Base-by-base conservation (phyloP, 225 moss, liverwort and hornwort genomes). In the Bryoerythrophyllum caledonicum region DNA sequence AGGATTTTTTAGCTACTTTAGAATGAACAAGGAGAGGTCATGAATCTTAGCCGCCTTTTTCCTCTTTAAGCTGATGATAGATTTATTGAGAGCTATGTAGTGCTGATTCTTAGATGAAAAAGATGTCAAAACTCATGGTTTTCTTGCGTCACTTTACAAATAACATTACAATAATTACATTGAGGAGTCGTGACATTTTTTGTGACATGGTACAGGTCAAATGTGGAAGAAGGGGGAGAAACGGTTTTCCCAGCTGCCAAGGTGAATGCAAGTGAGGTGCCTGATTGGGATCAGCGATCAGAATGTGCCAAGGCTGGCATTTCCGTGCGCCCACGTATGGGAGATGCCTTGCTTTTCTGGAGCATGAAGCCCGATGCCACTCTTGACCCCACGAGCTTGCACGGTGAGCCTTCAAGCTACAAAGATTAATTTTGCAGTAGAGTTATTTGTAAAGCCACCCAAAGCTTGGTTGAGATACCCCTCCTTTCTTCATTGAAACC, bases 261-360 rank as follows among this genome's bases (percentile, higher is more conserved):
- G 76, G 89, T 88, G 75, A 99, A 95, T 70, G 88, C 85, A 49
- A 82, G 78, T 46, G 81, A 82, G 69, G 80, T 87, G 63, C 82
- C 87, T 20, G 85, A 91, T 73, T 95, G 99, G 93, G 91, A 95
- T 64, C 79, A 89, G 76, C 82, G 93, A 67, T 95, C 99, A 2
- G 84, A 91, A 74, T 99, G 99, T 84, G 99, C 93, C 9, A 81
- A 91, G 78, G 80, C 84, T 58, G 99, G 99, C 71, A 78, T 99
- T 75, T 91, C 99, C 43, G 99, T 99, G 62, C 89, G 92, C 37
- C 99, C 99, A 58, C 91, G 60, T 57, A 99, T 91, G 86, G 99
- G 99, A 66, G 90, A 91, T 82, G 99, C 99, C 46, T 86, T 99
- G 23, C 81, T 99, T 65, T 99, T 99, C 79, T 99, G 99, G 99